A percentile compares a stretch with the other conserved stretches of the same genome.
Conservation (phyloP, 2,329 filamentous ascomycete species). For the Paecilomyces variotii region DNA sequence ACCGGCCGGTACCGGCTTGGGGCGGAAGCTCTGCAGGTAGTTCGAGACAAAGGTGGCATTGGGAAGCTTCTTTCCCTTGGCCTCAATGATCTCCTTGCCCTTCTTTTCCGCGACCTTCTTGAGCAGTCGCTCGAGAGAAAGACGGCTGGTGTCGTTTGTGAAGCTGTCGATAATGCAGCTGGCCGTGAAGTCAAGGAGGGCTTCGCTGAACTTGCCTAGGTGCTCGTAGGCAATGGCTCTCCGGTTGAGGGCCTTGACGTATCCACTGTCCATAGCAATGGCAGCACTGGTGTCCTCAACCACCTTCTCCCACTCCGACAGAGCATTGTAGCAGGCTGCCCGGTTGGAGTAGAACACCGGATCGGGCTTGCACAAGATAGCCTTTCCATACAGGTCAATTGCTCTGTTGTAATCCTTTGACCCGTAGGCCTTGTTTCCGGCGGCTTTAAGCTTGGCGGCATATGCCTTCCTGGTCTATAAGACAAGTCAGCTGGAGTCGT, state of each 20-base stretch:
- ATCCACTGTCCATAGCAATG: constrained; percentile 86
- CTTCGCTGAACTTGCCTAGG: constrained; percentile 82
- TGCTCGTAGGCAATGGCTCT: constrained; percentile 96
- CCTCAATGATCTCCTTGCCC: constrained; percentile 76
- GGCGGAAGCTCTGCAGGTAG: constrained; percentile 96
- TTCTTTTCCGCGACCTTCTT: constrained; percentile 97
- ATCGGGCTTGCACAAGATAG: constrained; percentile 93
- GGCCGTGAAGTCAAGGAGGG: constrained; percentile 92
- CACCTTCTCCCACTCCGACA: constrained; percentile 89
- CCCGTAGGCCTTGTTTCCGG: constrained; percentile 93
- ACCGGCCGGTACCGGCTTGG: constrained; percentile 68
- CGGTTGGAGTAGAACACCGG: constrained; percentile 99
- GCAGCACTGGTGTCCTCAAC: constrained; percentile 95
- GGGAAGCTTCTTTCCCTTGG: constrained; percentile 76
- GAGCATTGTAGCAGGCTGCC: constrained; percentile 92
- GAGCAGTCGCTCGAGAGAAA: constrained; percentile 82
- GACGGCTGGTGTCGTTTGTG: constrained; percentile 79
- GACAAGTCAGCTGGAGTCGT: not conserved
- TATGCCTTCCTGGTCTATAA: constrained; percentile 70
- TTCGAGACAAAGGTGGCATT: constrained; percentile 97
- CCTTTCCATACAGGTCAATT: constrained; percentile 91
- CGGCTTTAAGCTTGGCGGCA: constrained; percentile 85
- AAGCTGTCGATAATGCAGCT: constrained; percentile 99
- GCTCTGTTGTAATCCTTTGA: constrained; percentile 88
- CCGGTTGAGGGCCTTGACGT: constrained; percentile 95